Evolutionary conservation across 2,329 filamentous ascomycete genomes (phyloP), one percentile per base, ranked within the genome.

Genomic region (Epichloe hybrida): DNA sequence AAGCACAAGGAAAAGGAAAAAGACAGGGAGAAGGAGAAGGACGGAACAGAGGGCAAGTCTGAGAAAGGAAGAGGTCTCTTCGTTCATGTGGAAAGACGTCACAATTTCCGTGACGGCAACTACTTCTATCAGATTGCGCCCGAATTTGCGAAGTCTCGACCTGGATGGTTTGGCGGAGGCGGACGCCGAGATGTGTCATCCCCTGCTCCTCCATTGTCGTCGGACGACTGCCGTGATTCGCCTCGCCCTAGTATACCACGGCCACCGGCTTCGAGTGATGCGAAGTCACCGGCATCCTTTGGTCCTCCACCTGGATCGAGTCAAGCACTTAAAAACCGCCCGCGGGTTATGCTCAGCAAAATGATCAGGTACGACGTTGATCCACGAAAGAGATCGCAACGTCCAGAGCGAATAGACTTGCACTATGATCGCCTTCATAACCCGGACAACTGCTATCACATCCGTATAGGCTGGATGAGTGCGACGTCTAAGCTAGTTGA

Each of bases 401-500:
- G 91, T 5, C 84, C 89, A 0, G 93, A 98, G 64, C 79, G 93
- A 39, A 83, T 98, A 55, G 90, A 93, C 55, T 70, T 98, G 38
- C 93, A 98, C 66, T 98, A 96, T 64, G 93, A 98, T 64, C 84
- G 93, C 13, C 76, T 98, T 15, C 91, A 98, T 65, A 97, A 97
- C 63, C 94, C 93, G 0, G 93, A 97, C 63, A 96, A 94, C 63
- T 98, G 93, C 69, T 98, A 95, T 65, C 93, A 98, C 64, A 88
- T 98, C 54, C 85, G 93, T 35, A 83, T 98, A 31, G 91, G 95
- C 64, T 98, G 94, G 94, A 88, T 97, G 79, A 95, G 90, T 60
- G 88, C 91, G 1, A 98, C 93, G 1, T 84, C 91, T 0, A 97
- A 96, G 67, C 74, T 98, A 5, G 89, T 98, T 52, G 90, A 96